Conservation (phyloP, 2,329 filamentous ascomycete species). For the Colletotrichum musae region DNA sequence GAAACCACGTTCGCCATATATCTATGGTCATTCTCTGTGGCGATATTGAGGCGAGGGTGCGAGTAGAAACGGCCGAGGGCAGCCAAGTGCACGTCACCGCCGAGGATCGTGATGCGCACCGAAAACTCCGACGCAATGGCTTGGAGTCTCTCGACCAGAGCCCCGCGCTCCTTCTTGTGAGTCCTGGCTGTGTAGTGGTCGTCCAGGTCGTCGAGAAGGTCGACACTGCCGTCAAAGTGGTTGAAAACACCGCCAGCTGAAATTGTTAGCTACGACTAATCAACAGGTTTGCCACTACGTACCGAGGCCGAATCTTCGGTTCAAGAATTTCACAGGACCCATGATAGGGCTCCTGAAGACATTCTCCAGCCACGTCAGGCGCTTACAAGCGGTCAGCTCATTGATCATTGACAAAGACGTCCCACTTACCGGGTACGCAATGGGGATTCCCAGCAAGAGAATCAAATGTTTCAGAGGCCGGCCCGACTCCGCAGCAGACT, state of each 20-base stretch:
- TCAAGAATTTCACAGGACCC: constrained; percentile 88
- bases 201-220: constrained; percentile 92
- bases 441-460: constrained; percentile 87
- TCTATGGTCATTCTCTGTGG: constrained; percentile 86
- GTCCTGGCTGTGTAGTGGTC: constrained; percentile 96
- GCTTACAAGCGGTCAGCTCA: constrained; percentile 57
- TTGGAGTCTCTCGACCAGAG: constrained; percentile 86
- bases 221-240: constrained; percentile 92
- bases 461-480: constrained; percentile 91
- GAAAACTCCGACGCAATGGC: constrained; percentile 87
- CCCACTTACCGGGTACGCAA: constrained; percentile 81
- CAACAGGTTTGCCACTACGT: constrained; percentile 42
- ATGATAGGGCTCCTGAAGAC: constrained; percentile 89
- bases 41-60: constrained; percentile 82
- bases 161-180: constrained; percentile 89
- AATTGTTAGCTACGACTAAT: constrained; percentile 28
- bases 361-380: constrained; percentile 97
- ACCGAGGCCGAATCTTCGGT: constrained; percentile 88
- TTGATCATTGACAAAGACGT: constrained; percentile 14
- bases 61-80: constrained; percentile 96
- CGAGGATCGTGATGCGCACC: constrained; percentile 90
- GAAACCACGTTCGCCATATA: constrained; percentile 97
- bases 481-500: constrained; percentile 73
- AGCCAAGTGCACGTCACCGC: constrained; percentile 93
- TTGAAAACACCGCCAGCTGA: constrained; percentile 88